phyloP scores from a whole-genome alignment of 139 green algal species.

The Volvox africanus region DNA sequence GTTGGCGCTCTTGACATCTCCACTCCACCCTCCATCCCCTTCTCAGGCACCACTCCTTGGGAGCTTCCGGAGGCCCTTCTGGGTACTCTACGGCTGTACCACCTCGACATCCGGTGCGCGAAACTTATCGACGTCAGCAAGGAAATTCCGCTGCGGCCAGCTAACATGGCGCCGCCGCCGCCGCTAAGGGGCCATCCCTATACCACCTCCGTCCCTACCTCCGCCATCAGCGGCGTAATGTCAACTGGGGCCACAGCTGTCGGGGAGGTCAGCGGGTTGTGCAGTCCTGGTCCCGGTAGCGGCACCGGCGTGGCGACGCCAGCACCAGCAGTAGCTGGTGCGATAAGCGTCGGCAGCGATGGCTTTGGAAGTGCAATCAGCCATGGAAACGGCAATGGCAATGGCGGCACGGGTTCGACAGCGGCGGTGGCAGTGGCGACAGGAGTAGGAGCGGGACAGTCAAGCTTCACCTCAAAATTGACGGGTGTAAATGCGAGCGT shows the following conservation, averaged over 20 bases:
- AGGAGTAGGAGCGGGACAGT: not conserved
- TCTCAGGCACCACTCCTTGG: constrained; percentile 53
- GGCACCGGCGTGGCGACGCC: no score
- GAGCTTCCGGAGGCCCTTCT: constrained; percentile 76
- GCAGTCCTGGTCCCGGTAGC: not conserved
- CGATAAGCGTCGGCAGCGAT: no score
- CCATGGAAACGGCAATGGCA: not conserved
- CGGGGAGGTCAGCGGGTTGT: not conserved
- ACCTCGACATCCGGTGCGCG: constrained; percentile 46
- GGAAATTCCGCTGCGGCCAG: constrained; percentile 47
- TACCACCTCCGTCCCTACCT: not conserved
- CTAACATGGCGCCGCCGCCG: not conserved
- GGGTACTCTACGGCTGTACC: constrained; percentile 63
- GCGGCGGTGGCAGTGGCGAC: no score
- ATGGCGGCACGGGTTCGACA: not conserved
- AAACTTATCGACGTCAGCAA: constrained; percentile 40
- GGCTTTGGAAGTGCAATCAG: not conserved
- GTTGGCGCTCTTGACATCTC: not conserved
- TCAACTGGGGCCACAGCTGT: not conserved
- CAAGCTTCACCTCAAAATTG: not conserved
- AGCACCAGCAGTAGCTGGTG: not conserved
- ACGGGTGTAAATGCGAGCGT: not conserved
- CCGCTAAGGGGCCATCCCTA: not conserved
- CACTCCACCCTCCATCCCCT: not conserved
- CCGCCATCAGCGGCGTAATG: not conserved